These are phyloP conservation scores for Musa troglodytarum DNA, from an alignment of 176 grass and related monocot genomes.

Conservation along the genomic window DNA sequence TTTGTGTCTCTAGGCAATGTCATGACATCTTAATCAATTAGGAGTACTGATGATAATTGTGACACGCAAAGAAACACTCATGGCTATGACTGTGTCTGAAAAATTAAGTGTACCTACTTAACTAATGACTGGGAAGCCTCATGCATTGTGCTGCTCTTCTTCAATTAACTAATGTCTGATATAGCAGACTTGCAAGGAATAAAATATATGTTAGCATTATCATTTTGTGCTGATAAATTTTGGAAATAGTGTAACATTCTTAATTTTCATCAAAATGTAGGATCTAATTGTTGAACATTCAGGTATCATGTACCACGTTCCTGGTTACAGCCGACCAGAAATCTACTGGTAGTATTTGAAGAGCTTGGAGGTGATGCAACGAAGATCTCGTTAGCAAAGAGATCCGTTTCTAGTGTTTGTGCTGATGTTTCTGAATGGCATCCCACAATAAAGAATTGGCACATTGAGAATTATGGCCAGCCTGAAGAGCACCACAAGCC, in stretches of 20 bases:
- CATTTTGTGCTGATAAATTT: too few relatives aligned
- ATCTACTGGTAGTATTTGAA: conserved; percentile 87
- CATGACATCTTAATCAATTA: too few relatives aligned
- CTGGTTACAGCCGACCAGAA: conserved; percentile 70
- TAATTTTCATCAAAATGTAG: background rate
- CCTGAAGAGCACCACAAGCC: conserved; percentile 37
- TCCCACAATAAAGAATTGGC: conserved; percentile 82
- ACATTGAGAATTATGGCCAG: conserved; percentile 57
- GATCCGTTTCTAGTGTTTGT: conserved; percentile 75
- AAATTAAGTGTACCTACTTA: too few relatives aligned
- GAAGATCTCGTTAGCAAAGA: conserved; percentile 71
- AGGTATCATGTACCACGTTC: conserved; percentile 98
- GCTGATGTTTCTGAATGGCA: conserved; percentile 93
- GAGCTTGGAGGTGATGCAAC: conserved; percentile 84
- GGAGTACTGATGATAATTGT: too few relatives aligned
- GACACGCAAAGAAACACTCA: too few relatives aligned
- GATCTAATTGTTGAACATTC: conserved; percentile 8
- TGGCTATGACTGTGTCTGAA: too few relatives aligned
- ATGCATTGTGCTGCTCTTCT: too few relatives aligned
- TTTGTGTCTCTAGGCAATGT: too few relatives aligned
- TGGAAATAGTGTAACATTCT: background rate
- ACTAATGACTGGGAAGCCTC: too few relatives aligned
- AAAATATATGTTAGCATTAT: too few relatives aligned
- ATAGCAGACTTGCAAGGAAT: too few relatives aligned
- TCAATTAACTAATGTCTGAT: too few relatives aligned